These are phyloP conservation scores for Holtermanniella nyarrowii DNA, from an alignment of 768 basidiomycete genomes.

Conservation along the genomic window DNA sequence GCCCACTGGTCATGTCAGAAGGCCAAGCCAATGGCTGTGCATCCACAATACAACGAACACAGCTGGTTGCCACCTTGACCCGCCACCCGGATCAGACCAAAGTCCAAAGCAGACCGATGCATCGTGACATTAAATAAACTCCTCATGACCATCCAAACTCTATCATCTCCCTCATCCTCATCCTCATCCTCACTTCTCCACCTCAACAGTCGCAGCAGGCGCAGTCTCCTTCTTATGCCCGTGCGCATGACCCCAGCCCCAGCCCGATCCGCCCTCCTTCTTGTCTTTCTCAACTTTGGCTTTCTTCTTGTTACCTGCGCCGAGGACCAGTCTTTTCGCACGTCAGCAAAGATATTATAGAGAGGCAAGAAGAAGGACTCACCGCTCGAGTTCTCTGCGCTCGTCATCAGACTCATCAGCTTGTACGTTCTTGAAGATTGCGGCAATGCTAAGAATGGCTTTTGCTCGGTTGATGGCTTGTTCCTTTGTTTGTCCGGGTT, in stretches of 20 bases:
- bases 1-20: too few relatives aligned
- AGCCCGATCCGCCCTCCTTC: constrained; percentile 18
- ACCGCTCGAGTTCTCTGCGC: constrained; percentile 87
- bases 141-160: not conserved
- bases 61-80: not conserved
- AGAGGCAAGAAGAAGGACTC: constrained; percentile 23
- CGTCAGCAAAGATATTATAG: not conserved
- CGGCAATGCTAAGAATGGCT: constrained; percentile 79
- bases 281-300: constrained; percentile 31
- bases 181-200: not conserved
- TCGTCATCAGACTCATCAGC: constrained; percentile 92
- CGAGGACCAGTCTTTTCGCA: constrained; percentile 30
- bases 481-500: constrained; percentile 59
- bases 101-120: not conserved
- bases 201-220: not conserved
- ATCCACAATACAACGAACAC: too few relatives aligned
- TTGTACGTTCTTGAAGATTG: constrained; percentile 70
- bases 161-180: too few relatives aligned
- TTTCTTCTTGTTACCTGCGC: constrained; percentile 40
- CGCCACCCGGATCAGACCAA: not conserved
- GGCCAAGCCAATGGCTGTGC: too few relatives aligned
- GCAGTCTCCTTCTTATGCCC: not conserved
- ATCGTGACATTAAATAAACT: not conserved
- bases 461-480: constrained; percentile 74
- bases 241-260: constrained; percentile 10